Evolutionary conservation across 192 early-diverging fungal species (phyloP), one percentile per base, ranked within the genome.

Genomic region (Mortierella alpina): DNA sequence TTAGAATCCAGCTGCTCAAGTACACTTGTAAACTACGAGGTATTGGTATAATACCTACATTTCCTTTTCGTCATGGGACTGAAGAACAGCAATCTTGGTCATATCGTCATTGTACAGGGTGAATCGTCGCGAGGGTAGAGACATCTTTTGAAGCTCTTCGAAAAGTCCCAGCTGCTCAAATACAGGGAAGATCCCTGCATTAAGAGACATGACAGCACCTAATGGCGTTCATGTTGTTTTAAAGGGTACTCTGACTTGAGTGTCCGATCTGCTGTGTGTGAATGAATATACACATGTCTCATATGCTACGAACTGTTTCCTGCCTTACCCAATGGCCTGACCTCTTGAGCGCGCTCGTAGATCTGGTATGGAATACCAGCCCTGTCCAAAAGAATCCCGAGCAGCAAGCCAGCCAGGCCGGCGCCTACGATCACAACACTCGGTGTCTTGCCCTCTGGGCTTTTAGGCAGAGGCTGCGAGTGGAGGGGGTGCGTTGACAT

Each of bases 91-190:
- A 54, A 66, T 66, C 39, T 66, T 54, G 18, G 2, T n/a, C 11
- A 52, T 41, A 15, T 53, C 31, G 3, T n/a, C 31, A 31, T 13
- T 54, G 31, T 53, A 41, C 17, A 66, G 7, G 31, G 31, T 31
- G 31, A 31, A 31, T 1, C 41, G 31, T 52, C 17, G 11, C 42
- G 20, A 20, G 1, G 55, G 54, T 3, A 47, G 5, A 13, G 66
- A 68, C 5, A 68, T 44, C 13, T 57, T 57, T 22, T 48, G 12
- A n/a, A 58, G 9, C 9, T 68, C 66, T 14, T 68, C 66, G 20
- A 22, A 57, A 6, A 68, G n/a, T 44, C 66, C 66, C 11, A 68
- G 66, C 20, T 68, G 66, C 31, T 68, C 66, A 46, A 68, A 46
- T 14, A 22, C 66, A 6, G 66, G 52, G 11, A 68, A 31, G 13